Base-by-base conservation (phyloP, 768 basidiomycete genomes). In the Tulasnella sp. region DNA sequence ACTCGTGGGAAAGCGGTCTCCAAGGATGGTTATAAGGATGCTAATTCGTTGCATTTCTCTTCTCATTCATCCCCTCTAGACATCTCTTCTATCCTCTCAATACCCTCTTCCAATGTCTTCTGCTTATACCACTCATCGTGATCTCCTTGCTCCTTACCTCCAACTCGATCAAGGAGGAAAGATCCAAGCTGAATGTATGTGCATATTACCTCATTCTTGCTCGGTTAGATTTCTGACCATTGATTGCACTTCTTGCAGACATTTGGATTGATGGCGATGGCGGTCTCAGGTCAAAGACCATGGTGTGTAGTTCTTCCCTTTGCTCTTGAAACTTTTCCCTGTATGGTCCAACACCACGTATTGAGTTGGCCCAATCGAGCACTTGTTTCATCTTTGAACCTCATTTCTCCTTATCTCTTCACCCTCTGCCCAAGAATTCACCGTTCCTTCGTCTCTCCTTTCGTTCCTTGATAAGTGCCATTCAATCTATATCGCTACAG, bases 221-320 rank as follows among this genome's bases (percentile, higher is more conserved):
- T 12, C 1, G 35, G 34, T 39, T 16, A 22, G 25, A 20, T 22
- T 43, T 20, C n/a, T 19, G 37, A 22, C 13, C n/a, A 7, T 22
- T 4, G 13, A 12, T 29, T 37, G 34, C 31, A 32, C 40, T 53
- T 55, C 57, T 57, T 48, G 35, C 66, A 96, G 91, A 98, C 67
- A 84, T 96, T 70, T 98, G 93, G 93, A 81, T 96, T 65, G 93
- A 98, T 65, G 92, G 92, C 56, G 84, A 96, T 65, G 75, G 77
- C 58, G 93, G 87, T 57, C 78, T 95, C 57, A 88, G 95, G 66
- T 93, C 81, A 61, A 99, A 99, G 77, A 98, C 92, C 58, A 95
- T 83, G 28, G 88, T 88, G 56, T 40, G 80, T 69, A 31, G 54
- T 35, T 15, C 31, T 31, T 20, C 20, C 16, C 9, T 10, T 16